phyloP scores from a whole-genome alignment of 305 asterid genomes.

The Withania somnifera region DNA sequence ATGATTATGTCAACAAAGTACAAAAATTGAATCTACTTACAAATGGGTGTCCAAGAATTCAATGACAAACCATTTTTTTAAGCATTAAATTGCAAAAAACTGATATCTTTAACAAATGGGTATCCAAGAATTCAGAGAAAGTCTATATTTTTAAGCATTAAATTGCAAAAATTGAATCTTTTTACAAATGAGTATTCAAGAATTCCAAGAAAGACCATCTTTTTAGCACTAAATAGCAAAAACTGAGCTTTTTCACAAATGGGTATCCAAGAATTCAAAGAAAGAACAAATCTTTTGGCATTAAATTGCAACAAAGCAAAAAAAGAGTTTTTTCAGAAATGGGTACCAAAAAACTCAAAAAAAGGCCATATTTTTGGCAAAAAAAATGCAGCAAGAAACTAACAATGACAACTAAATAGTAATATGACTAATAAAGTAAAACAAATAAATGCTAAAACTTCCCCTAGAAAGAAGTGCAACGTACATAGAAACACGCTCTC shows the following conservation, averaged over 20 bases:
- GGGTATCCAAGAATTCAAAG: background rate
- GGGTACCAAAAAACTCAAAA: background rate
- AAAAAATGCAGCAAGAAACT: background rate
- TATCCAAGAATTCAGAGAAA: background rate
- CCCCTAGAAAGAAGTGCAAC: no score
- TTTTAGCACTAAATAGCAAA: no score
- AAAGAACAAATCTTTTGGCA: background rate
- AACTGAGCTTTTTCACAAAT: background rate
- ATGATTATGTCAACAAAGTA: background rate
- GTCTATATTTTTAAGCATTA: background rate
- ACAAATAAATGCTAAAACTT: no score
- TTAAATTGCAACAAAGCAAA: background rate
- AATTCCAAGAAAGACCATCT: no score
- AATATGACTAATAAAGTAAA: no score
- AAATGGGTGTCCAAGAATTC: no score
- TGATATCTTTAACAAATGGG: background rate
- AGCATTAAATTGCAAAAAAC: no score
- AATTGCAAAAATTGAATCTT: background rate
- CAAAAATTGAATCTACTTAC: background rate
- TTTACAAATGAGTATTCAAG: no score
- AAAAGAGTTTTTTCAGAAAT: background rate
- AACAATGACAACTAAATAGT: no score
- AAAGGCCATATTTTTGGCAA: background rate
- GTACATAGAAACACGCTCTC: no score
- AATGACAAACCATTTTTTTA: no score